Conservation (phyloP, 441 rosid species). For the Raphanus hybrid region DNA sequence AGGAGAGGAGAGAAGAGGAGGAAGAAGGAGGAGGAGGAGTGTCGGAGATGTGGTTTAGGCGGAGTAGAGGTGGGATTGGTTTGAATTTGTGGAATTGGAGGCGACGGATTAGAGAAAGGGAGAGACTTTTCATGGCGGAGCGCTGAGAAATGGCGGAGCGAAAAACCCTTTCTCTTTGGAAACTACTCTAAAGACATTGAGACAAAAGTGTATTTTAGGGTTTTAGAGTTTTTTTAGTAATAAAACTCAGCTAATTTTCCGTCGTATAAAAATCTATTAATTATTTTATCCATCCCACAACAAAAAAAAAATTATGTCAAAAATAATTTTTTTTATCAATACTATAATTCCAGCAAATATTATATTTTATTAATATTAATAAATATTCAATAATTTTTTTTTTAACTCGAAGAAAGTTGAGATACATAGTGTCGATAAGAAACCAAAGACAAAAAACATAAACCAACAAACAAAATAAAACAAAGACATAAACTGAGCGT, state of each 20-base stretch:
- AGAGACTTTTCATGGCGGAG: conserved; percentile 59
- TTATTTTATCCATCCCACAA: background rate
- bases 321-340: background rate
- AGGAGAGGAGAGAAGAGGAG: conserved; percentile 47
- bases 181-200: too few species aligned
- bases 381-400: too few species aligned
- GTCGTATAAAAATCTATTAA: background rate
- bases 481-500: too few species aligned
- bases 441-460: too few species aligned
- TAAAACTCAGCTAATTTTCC: background rate
- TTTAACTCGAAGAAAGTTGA: too few species aligned
- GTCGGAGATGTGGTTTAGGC: conserved; percentile 41
- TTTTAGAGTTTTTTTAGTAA: background rate
- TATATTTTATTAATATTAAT: too few species aligned
- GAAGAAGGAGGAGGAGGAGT: conserved; percentile 42
- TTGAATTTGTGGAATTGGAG: conserved; percentile 45
- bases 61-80: conserved; percentile 36
- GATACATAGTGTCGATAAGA: too few species aligned
- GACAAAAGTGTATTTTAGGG: background rate
- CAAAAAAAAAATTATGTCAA: background rate
- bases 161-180: background rate
- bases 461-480: too few species aligned
- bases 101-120: conserved; percentile 59
- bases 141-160: conserved; percentile 5
- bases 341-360: background rate